Percentiles rank a stretch among this genome's conserved stretches.
phyloP scores from a whole-genome alignment of 768 basidiomycete genomes.

The Naganishia randhawae region DNA sequence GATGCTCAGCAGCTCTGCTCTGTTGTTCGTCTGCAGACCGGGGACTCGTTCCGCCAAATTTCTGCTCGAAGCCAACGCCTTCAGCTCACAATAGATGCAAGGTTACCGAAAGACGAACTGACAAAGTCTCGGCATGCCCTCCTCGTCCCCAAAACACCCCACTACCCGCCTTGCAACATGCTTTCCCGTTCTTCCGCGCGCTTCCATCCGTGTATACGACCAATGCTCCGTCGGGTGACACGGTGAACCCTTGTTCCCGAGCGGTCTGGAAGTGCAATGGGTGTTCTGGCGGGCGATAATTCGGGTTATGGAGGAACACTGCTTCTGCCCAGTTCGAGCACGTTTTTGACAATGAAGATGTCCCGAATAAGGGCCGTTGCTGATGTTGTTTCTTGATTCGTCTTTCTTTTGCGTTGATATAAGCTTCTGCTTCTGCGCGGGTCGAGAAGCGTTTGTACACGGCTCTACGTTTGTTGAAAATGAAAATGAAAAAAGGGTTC shows the following conservation, averaged over 20 bases:
- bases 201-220: conserved; percentile 84
- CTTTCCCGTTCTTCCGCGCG: conserved; percentile 73
- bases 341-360: too few species aligned
- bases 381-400: not conserved
- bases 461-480: too few species aligned
- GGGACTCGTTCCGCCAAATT: conserved; percentile 65
- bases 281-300: not conserved
- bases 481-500: too few species aligned
- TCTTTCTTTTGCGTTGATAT: conserved; percentile 43
- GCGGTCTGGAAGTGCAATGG: not conserved
- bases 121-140: conserved; percentile 37
- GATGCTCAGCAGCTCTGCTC: conserved; percentile 84
- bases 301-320: too few species aligned
- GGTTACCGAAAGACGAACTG: conserved; percentile 23
- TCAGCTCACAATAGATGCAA: not conserved
- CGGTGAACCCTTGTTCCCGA: conserved; percentile 43
- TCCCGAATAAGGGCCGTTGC: too few species aligned
- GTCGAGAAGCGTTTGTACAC: conserved; percentile 66
- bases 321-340: too few species aligned
- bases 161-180: conserved; percentile 67
- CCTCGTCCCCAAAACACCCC: conserved; percentile 80
- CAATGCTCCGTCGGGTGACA: conserved; percentile 26
- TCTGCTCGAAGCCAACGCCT: conserved; percentile 52
- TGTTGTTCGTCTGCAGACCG: conserved; percentile 50
- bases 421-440: conserved; percentile 60